These are phyloP conservation scores for Fusarium torulosum DNA, from an alignment of 2,329 filamentous ascomycete genomes.

Conservation along the genomic window DNA sequence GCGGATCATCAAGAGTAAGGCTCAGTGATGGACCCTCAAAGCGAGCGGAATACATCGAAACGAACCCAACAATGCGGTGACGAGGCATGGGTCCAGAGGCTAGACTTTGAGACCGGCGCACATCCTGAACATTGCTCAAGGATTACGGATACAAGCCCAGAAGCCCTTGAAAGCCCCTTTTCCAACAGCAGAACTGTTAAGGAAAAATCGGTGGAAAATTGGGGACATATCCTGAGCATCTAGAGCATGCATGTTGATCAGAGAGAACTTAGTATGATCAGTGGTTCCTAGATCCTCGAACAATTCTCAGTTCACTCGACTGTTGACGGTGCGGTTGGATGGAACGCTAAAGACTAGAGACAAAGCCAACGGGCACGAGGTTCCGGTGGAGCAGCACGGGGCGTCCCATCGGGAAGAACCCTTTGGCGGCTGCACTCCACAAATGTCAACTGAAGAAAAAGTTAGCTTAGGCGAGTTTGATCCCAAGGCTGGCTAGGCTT, in stretches of 20 bases:
- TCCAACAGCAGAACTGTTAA: constrained; percentile 19
- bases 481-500: constrained; percentile 23
- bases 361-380: constrained; percentile 32
- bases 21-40: constrained; percentile 23
- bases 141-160: neutral
- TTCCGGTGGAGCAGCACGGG: constrained; percentile 41
- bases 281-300: constrained; percentile 18
- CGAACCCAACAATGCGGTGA: constrained; percentile 28
- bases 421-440: constrained; percentile 45
- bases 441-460: constrained; percentile 38
- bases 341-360: constrained; percentile 39
- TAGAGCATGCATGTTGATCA: constrained; percentile 30
- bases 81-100: constrained; percentile 17
- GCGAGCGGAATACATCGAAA: constrained; percentile 37
- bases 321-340: constrained; percentile 29
- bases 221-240: constrained; percentile 13
- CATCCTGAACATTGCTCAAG: constrained; percentile 9
- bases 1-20: constrained; percentile 25
- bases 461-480: constrained; percentile 22
- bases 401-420: constrained; percentile 49
- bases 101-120: neutral
- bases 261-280: constrained; percentile 14
- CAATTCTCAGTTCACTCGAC: constrained; percentile 21
- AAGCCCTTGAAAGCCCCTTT: constrained; percentile 1
- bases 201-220: constrained; percentile 3